Conservation (phyloP, 148 eudicot species). For the Rhododendron henanense region DNA sequence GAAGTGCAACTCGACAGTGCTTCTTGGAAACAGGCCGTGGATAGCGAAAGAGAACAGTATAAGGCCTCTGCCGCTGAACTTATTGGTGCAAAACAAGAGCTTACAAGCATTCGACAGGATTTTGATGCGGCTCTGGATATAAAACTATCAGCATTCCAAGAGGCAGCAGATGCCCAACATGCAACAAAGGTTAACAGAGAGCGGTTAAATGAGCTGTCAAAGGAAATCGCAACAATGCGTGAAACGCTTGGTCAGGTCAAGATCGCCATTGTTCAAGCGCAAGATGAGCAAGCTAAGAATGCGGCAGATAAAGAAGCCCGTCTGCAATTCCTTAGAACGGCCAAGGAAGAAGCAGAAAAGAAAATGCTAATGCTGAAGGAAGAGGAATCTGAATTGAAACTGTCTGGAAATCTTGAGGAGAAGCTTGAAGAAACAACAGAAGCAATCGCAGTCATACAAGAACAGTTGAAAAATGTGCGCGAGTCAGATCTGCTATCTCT, state of each 20-base stretch:
- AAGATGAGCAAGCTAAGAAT: constrained; percentile 39
- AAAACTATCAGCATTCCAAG: constrained; percentile 43
- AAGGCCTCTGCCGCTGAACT: constrained; percentile 58
- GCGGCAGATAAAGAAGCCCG: constrained; percentile 34
- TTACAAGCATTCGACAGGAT: constrained; percentile 55
- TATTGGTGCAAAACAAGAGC: constrained; percentile 62
- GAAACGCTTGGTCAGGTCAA: constrained; percentile 44
- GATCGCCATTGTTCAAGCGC: constrained; percentile 32
- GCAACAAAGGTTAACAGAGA: constrained; percentile 38
- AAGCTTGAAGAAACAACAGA: constrained; percentile 55
- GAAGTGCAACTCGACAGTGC: constrained; percentile 22
- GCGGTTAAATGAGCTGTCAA: constrained; percentile 38
- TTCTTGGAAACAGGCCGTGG: constrained; percentile 32
- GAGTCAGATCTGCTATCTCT: constrained; percentile 37
- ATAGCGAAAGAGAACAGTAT: constrained; percentile 44
- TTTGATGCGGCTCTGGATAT: constrained; percentile 48
- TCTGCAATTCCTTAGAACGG: constrained; percentile 20
- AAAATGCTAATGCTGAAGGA: constrained; percentile 32
- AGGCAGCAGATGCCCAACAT: constrained; percentile 54
- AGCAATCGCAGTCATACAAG: constrained; percentile 44
- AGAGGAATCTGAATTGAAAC: constrained; percentile 29
- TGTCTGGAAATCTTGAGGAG: constrained; percentile 31
- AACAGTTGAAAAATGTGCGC: constrained; percentile 34
- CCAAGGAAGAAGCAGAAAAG: constrained; percentile 42
- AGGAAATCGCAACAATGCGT: constrained; percentile 41